phyloP scores from a whole-genome alignment of 441 rosid genomes.

The Codiaeum variegatum region DNA sequence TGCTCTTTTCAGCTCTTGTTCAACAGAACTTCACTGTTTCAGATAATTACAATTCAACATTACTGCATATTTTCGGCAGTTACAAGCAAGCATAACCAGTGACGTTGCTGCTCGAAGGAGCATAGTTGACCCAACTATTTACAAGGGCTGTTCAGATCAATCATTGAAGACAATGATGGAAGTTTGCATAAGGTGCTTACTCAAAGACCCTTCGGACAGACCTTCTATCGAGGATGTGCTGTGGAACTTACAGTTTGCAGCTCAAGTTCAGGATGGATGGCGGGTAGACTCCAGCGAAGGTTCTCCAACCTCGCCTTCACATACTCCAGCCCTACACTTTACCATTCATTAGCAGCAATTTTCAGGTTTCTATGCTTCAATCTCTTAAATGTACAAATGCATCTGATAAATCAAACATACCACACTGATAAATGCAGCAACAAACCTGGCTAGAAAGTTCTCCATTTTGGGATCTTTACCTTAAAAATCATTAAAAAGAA shows the following conservation, averaged over 20 bases:
- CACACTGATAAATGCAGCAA: background rate
- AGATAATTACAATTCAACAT: background rate
- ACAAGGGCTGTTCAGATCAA: conserved; percentile 58
- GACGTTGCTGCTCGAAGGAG: conserved; percentile 56
- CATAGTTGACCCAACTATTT: conserved; percentile 55
- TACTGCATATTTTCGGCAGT: conserved; percentile 33
- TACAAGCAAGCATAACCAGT: conserved; percentile 44
- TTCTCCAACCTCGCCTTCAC: conserved; percentile 46
- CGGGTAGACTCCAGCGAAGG: conserved; percentile 60
- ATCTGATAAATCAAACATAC: background rate
- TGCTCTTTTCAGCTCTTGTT: background rate
- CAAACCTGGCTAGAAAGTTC: background rate
- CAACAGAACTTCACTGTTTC: background rate
- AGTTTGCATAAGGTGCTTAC: conserved; percentile 69
- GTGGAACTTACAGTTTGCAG: conserved; percentile 94
- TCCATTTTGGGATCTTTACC: background rate
- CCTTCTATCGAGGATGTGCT: conserved; percentile 88
- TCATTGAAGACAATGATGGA: conserved; percentile 80
- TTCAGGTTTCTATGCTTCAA: conserved; percentile 19
- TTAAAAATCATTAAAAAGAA: background rate
- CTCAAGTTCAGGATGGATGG: conserved; percentile 83
- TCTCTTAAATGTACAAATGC: background rate
- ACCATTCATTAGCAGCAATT: conserved; percentile 24
- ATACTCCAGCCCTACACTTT: conserved; percentile 24
- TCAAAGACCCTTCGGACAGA: conserved; percentile 50